A percentile compares a stretch with the other conserved stretches of the same genome.
Evolutionary conservation across 1,284 basidiomycete genomes (phyloP).

Genomic region (Puccinia novopanici): DNA sequence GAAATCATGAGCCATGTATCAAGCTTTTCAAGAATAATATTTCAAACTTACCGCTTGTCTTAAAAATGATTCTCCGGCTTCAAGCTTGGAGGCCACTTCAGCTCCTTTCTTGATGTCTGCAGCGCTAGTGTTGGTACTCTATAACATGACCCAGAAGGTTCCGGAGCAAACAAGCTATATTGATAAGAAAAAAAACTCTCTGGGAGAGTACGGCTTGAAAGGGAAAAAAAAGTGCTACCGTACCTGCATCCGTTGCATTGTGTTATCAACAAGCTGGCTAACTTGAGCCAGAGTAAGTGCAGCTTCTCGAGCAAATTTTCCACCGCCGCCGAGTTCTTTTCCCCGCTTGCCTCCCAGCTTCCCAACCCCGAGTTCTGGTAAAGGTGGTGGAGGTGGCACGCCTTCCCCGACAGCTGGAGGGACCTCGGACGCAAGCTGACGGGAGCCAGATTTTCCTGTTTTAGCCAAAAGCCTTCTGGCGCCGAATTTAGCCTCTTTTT

Average conservation of each 20-base stretch:
- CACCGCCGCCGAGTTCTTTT: not conserved
- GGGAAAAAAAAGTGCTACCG: not conserved
- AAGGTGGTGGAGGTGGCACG: not conserved
- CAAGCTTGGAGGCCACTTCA: conserved; percentile 5
- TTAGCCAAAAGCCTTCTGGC: not conserved
- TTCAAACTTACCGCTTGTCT: conserved; percentile 6
- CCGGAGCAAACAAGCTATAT: not conserved
- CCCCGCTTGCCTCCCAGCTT: not conserved
- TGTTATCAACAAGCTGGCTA: conserved; percentile 3
- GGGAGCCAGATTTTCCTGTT: not conserved
- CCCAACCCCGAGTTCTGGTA: not conserved
- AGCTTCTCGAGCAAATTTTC: conserved; percentile 11
- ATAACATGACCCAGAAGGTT: not conserved
- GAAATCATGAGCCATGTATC: not conserved
- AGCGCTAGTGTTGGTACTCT: not conserved
- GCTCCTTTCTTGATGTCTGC: not conserved
- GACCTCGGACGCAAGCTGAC: not conserved
- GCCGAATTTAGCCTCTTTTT: not conserved
- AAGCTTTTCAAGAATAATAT: not conserved
- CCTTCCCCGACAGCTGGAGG: not conserved
- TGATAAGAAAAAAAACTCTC: not conserved
- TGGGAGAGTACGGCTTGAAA: not conserved
- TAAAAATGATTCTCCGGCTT: conserved; percentile 5
- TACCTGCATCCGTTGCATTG: conserved; percentile 18
- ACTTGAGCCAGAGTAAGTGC: conserved; percentile 4